Conservation (phyloP, 1,284 basidiomycete genomes). For the Prillingera fragicola region DNA sequence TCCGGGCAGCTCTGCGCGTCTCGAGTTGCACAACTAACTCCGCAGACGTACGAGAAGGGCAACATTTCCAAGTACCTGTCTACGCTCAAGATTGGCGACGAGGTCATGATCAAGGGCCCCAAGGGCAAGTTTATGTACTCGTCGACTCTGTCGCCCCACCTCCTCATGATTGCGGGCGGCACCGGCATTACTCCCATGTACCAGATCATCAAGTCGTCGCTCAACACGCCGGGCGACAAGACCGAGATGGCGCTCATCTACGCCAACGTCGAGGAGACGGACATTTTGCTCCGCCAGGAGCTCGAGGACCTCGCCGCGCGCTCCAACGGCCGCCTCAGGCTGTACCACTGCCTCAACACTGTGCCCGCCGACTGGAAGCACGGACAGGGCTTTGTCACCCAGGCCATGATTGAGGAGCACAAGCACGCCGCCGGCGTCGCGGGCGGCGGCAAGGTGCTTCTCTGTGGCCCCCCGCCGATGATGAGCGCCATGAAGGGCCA, state of each 20-base stretch:
- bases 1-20: not conserved
- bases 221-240: slow-evolving; percentile 77
- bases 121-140: slow-evolving; percentile 86
- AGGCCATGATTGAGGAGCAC: slow-evolving; percentile 82
- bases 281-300: slow-evolving; percentile 82
- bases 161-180: slow-evolving; percentile 95
- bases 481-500: slow-evolving; percentile 95
- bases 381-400: slow-evolving; percentile 86
- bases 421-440: slow-evolving; percentile 49
- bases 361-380: slow-evolving; percentile 80
- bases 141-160: slow-evolving; percentile 61
- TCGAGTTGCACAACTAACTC: not conserved
- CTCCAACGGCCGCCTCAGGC: slow-evolving; percentile 62
- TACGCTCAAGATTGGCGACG: slow-evolving; percentile 76
- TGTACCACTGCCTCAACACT: slow-evolving; percentile 87
- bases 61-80: slow-evolving; percentile 88
- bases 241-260: slow-evolving; percentile 86
- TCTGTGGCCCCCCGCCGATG: slow-evolving; percentile 96
- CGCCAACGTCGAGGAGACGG: slow-evolving; percentile 86
- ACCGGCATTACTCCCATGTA: slow-evolving; percentile 98
- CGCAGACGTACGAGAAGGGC: slow-evolving; percentile 88
- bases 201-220: slow-evolving; percentile 81
- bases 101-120: slow-evolving; percentile 85
- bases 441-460: slow-evolving; percentile 70
- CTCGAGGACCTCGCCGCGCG: slow-evolving; percentile 61